Percentiles rank a stretch among this genome's conserved stretches.
Evolutionary conservation across 371 early-diverging fungal species (phyloP).

Genomic region (Circinella minor): DNA sequence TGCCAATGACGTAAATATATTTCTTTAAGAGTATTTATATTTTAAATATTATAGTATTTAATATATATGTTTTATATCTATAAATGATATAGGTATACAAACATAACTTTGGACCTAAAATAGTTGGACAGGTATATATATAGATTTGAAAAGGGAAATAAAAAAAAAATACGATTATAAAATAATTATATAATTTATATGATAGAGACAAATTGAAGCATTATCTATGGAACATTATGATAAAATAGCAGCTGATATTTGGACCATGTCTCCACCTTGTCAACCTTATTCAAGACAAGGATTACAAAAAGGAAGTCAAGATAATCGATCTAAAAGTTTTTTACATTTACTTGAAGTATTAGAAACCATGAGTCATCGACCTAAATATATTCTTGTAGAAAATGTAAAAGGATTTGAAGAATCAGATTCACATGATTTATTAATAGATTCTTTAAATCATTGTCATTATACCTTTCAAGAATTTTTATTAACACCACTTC

Average conservation of each 20-base stretch:
- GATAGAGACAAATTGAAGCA: conserved; percentile 60
- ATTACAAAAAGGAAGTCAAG: conserved; percentile 74
- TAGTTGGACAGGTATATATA: conserved; percentile 63
- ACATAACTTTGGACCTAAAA: conserved; percentile 75
- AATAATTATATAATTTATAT: background rate
- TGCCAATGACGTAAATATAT: conserved; percentile 68
- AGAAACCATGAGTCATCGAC: conserved; percentile 58
- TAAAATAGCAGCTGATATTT: conserved; percentile 70
- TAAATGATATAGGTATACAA: conserved; percentile 51
- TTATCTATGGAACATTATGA: conserved; percentile 65
- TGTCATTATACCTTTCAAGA: conserved; percentile 64
- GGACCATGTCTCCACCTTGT: conserved; percentile 88
- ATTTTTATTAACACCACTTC: conserved; percentile 71
- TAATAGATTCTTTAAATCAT: conserved; percentile 52
- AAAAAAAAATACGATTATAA: too few species aligned
- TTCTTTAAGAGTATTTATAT: background rate
- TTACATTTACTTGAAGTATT: conserved; percentile 72
- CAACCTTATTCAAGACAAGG: conserved; percentile 86
- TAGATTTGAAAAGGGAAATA: too few species aligned
- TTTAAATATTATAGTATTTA: background rate
- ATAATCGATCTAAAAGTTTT: conserved; percentile 77
- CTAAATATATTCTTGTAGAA: conserved; percentile 77
- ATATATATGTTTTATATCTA: background rate
- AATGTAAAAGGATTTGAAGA: conserved; percentile 87
- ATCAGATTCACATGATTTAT: conserved; percentile 63